Base-by-base conservation (phyloP, 352 stramenopile species). In the Phytophthora uliginosa region DNA sequence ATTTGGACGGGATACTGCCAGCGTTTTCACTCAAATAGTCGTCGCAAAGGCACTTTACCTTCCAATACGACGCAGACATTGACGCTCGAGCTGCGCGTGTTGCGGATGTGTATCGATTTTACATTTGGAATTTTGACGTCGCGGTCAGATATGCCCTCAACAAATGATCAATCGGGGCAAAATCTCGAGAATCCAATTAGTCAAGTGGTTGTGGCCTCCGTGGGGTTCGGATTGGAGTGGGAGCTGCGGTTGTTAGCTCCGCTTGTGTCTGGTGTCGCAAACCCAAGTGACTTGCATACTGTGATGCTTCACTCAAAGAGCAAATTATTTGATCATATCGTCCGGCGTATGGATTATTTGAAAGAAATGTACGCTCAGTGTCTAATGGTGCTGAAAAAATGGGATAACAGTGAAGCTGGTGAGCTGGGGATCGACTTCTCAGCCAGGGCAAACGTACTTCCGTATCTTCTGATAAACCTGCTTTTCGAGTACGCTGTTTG, bases 81-180 rank as follows among this genome's bases (percentile, higher is more conserved):
- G 40, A 84, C 82, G 24, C 74, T 91, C 56, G 61, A 62, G 13
- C 68, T 84, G 31, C 86, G 84, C 18, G 70, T 91, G 2, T 45
- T 83, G 20, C 73, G 84, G 0, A 65, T 91, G 31, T 81, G 67
- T 36, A 78, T 91, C 36, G 81, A 91, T 53, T 91, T 91, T 70
- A 73, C 79, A 10, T 82, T 91, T 51, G 86, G 79, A 28, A 69
- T 85, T 55, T 50, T 66, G 48, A 67, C 65, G 31, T 54, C 65
- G 33, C 59, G 48, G 5, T 51, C 63, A 6, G 42, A 71, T 71
- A 45, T 66, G n/a, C 17, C 48, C 42, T 12, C 57, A 22, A 24
- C 40, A 62, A 36, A 22, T 26, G 33, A 54, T 38, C 24, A 74
- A 55, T 7, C 42, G 63, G 22, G 45, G 1, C 24, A 73, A 6